phyloP scores from a whole-genome alignment of 2,329 filamentous ascomycete species.

The Thelonectria olida region DNA sequence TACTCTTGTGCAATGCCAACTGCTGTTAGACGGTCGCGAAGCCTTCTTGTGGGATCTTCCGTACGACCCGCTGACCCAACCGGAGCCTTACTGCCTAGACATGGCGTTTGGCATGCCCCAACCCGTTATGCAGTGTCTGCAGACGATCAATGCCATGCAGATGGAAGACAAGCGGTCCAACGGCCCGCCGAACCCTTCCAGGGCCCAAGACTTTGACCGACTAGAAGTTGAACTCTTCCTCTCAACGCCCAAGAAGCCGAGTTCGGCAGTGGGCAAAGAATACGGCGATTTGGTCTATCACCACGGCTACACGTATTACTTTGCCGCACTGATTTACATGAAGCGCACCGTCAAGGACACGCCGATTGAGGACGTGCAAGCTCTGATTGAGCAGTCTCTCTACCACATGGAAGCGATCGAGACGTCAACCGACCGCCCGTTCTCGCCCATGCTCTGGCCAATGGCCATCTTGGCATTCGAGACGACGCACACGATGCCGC shows the following conservation, averaged over 20 bases:
- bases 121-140: conserved; percentile 31
- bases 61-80: conserved; percentile 32
- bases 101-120: conserved; percentile 33
- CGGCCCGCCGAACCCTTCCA: not conserved
- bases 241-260: conserved; percentile 29
- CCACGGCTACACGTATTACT: conserved; percentile 37
- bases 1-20: conserved; percentile 32
- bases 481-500: conserved; percentile 17
- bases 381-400: conserved; percentile 35
- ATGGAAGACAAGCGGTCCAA: conserved; percentile 23
- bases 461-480: conserved; percentile 37
- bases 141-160: conserved; percentile 30
- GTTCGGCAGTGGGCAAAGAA: conserved; percentile 21
- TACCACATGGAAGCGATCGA: conserved; percentile 32
- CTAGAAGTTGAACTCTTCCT: conserved; percentile 35
- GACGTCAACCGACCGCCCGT: conserved; percentile 25
- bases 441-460: conserved; percentile 38
- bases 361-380: conserved; percentile 32
- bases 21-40: conserved; percentile 29
- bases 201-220: conserved; percentile 27
- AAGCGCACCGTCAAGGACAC: conserved; percentile 36
- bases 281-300: conserved; percentile 35
- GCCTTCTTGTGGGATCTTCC: conserved; percentile 30
- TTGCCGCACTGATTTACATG: conserved; percentile 36
- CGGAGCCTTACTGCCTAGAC: conserved; percentile 31